Evolutionary conservation across 1,139 yeast species (phyloP), one percentile per base, ranked within the genome.

Genomic region (Kluyveromyces sp.): DNA sequence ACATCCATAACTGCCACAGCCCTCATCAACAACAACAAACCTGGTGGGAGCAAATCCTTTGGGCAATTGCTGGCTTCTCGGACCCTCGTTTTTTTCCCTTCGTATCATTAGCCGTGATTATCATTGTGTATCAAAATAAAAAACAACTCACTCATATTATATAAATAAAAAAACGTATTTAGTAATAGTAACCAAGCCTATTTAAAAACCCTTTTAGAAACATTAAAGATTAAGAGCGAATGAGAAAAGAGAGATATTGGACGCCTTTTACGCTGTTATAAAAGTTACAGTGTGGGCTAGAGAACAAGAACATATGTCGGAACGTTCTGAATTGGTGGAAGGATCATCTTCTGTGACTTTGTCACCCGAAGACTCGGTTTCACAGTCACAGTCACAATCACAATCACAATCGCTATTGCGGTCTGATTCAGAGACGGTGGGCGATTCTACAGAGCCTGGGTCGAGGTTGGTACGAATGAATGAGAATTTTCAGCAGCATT

Each of bases 401-500:
- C 26, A 10, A 26, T 4, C 34, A 7, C 25, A 28, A 10, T 27
- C 10, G n/a, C 21, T 15, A 25, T n/a, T 8, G 21, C 35, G 33
- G 4, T n/a, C 27, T 31, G 37, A 25, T 4, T 6, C 8, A 33
- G 43, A 32, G 26, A 25, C 35, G 4, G 42, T 6, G 29, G 25
- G 28, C 4, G 15, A 30, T 27, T 31, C 36, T 8, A 15, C 21
- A 15, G 21, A 15, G 21, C 31, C 36, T 4, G 15, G 15, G 8
- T 33, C 34, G 30, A 25, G 39, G 6, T 26, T 42, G 4, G 25
- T 31, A 30, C 34, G 27, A 15, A 10, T 45, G 36, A 34, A 31
- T 15, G 37, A 26, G 30, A 36, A 30, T 34, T 15, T 49, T 8
- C 35, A 37, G 8, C 49, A 47, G 21, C 48, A 48, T 34, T 42